A percentile compares a stretch with the other conserved stretches of the same genome.
phyloP scores from a whole-genome alignment of 495 filamentous ascomycete genomes.

The Immersiella caudata region DNA sequence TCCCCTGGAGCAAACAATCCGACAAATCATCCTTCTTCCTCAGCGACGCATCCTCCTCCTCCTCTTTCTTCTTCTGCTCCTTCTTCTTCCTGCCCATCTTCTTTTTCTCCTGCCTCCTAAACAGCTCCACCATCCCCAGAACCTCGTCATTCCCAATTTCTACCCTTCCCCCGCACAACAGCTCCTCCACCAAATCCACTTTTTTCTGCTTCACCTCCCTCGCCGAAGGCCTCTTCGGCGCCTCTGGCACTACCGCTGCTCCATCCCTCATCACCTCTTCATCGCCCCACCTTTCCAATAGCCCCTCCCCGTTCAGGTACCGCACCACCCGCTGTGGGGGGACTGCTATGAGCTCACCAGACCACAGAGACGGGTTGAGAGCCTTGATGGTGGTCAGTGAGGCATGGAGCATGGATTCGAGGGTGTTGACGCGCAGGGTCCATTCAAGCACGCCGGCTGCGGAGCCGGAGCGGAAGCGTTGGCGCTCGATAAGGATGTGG shows the following conservation, averaged over 20 bases:
- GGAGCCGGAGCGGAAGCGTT: conserved; percentile 77
- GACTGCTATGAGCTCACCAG: conserved; percentile 42
- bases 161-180: conserved; percentile 50
- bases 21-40: conserved; percentile 88
- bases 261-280: conserved; percentile 13
- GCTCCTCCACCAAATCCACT: conserved; percentile 62
- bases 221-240: not conserved
- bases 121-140: conserved; percentile 45
- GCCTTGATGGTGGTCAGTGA: conserved; percentile 61
- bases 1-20: conserved; percentile 84
- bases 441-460: conserved; percentile 73
- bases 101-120: conserved; percentile 43
- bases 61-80: conserved; percentile 32
- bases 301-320: conserved; percentile 38
- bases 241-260: conserved; percentile 28
- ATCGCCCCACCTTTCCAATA: not conserved
- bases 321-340: conserved; percentile 43
- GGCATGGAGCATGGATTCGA: conserved; percentile 87
- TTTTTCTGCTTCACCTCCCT: conserved; percentile 62
- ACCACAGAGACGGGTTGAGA: conserved; percentile 47
- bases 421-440: conserved; percentile 86
- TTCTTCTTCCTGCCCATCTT: conserved; percentile 17
- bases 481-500: conserved; percentile 84
- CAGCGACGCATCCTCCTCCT: conserved; percentile 29
- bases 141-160: conserved; percentile 41